A percentile compares a stretch with the other conserved stretches of the same genome.
phyloP scores from a whole-genome alignment of 2,329 filamentous ascomycete genomes.

The Alternaria postmessia region DNA sequence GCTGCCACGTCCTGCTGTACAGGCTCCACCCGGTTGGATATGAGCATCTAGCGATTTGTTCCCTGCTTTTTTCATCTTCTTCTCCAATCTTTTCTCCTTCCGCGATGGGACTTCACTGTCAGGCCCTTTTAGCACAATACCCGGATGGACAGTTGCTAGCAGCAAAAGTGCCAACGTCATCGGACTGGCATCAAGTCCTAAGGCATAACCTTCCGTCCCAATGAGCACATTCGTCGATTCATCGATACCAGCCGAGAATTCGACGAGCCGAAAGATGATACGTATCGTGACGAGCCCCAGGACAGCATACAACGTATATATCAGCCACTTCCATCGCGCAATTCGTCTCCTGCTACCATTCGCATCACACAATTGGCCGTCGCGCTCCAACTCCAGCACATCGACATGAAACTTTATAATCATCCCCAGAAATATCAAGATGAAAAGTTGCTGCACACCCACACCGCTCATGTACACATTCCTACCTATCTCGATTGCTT shows the following conservation, averaged over 20 bases:
- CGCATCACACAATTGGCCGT: not conserved
- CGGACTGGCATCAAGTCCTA: conserved; percentile 62
- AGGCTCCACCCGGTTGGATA: conserved; percentile 18
- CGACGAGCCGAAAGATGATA: conserved; percentile 68
- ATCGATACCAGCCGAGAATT: conserved; percentile 61
- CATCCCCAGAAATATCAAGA: not conserved
- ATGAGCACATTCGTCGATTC: conserved; percentile 24
- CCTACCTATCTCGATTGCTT: not conserved
- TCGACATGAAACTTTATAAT: too few relatives aligned
- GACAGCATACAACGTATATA: conserved; percentile 53
- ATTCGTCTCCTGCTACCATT: not conserved
- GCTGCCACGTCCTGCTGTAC: conserved; percentile 10
- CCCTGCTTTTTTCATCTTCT: conserved; percentile 28
- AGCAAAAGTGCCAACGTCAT: conserved; percentile 57
- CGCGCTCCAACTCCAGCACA: not conserved
- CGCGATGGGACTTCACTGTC: conserved; percentile 37
- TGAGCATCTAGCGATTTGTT: conserved; percentile 25
- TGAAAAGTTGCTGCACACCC: not conserved
- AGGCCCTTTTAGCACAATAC: conserved; percentile 30
- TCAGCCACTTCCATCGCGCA: conserved; percentile 27
- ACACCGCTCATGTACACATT: not conserved
- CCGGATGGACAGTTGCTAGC: conserved; percentile 36
- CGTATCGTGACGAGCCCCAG: conserved; percentile 58
- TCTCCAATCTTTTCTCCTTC: conserved; percentile 37
- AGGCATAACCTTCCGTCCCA: conserved; percentile 53